Evolutionary conservation across 805 yeast genomes (phyloP), one percentile per base, ranked within the genome.

Genomic region (Lipomyces starkeyi): DNA sequence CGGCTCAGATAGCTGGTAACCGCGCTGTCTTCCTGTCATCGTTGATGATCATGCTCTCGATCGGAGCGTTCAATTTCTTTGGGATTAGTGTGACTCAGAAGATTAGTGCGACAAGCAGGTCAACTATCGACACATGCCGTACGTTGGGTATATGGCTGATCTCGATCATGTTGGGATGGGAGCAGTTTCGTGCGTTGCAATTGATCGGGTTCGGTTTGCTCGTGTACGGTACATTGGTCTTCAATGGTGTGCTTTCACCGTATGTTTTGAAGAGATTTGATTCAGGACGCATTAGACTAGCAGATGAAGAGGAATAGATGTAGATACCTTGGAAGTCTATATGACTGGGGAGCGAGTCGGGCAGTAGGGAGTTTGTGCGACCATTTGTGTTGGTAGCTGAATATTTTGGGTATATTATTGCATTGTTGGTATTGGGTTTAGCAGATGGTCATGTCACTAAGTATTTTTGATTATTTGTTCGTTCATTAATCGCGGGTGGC

Each of bases 101-200:
- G 58, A 75, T 90, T 59, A 87, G 90, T 62, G 95, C 96, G 43
- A 90, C 96, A 0, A 83, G 93, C 1, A 82, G 95, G 74, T 87
- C 92, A 27, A 91, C 95, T 1, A 85, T 91, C 61, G 96, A 91
- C 74, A 88, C 93, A 0, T 88, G 90, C 67, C 83, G 96, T 71
- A 90, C 95, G 0, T 78, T 90, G 29, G 78, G 89, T 34, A 93
- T 91, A 20, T 91, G 96, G 96, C 52, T 88, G 0, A 84, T 89
- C 8, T 91, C 95, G 0, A 79, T 91, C 61, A 62, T 78, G 27
- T 74, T 90, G 70, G 95, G 94, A 2, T 91, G 95, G 96, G 95
- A 91, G 77, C 73, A 81, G 0, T 91, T 90, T 78, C 82, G 82
- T 25, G 73, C 79, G n/a, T 77, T 88, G 62, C 96, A 91, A 76